Conservation (phyloP, 2,329 filamentous ascomycete genomes). For the Neonectria magnoliae region DNA sequence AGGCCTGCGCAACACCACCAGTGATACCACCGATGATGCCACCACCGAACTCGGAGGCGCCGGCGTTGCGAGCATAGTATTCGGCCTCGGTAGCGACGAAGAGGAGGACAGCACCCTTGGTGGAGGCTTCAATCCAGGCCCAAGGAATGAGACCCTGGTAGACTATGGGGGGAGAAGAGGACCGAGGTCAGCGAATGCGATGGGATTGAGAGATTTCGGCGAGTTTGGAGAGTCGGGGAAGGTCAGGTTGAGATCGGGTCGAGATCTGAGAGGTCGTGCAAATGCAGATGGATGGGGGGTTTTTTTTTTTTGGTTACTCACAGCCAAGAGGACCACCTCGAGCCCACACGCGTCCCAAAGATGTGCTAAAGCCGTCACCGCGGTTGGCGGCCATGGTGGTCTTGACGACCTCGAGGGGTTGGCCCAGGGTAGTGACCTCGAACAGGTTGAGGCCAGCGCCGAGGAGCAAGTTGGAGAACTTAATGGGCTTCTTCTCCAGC, state of each 20-base stretch:
- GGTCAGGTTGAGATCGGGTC: neutral
- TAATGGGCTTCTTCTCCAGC: constrained; percentile 99
- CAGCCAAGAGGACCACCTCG: constrained; percentile 94
- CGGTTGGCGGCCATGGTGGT: constrained; percentile 99
- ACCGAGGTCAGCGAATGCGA: constrained; percentile 38
- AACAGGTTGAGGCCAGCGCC: constrained; percentile 96
- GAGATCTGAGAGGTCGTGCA: neutral
- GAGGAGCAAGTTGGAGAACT: constrained; percentile 98
- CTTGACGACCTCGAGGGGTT: constrained; percentile 98
- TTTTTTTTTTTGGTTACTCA: constrained; percentile 64
- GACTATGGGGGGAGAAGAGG: constrained; percentile 66
- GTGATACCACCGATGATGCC: constrained; percentile 93
- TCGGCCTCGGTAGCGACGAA: constrained; percentile 99
- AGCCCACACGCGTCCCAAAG: constrained; percentile 89
- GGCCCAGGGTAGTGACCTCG: constrained; percentile 74
- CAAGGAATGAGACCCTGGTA: constrained; percentile 99
- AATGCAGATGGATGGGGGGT: neutral
- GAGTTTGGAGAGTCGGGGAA: neutral
- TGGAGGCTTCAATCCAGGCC: constrained; percentile 99
- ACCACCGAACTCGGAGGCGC: constrained; percentile 85
- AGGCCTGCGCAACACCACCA: constrained; percentile 96
- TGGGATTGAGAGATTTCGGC: constrained; percentile 2
- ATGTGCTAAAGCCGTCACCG: constrained; percentile 82
- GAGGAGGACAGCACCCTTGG: constrained; percentile 98
- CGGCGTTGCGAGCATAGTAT: constrained; percentile 86